These are phyloP conservation scores for Penicillium steckii DNA, from an alignment of 495 filamentous ascomycete genomes.

Conservation along the genomic window DNA sequence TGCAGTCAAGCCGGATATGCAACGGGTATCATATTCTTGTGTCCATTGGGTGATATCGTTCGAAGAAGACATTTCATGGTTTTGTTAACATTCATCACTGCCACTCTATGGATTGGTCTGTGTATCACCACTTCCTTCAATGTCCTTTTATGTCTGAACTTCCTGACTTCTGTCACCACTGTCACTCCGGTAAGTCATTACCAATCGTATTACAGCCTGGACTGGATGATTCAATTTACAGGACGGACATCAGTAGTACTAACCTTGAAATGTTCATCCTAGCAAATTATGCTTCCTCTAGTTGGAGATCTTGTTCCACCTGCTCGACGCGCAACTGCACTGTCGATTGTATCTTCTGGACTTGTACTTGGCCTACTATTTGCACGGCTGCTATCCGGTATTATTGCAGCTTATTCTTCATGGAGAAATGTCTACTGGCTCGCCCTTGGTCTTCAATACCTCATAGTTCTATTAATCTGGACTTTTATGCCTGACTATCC, in stretches of 20 bases:
- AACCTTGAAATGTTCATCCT: no score
- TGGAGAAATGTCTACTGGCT: constrained; percentile 86
- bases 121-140: constrained; percentile 66
- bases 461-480: constrained; percentile 66
- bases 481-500: constrained; percentile 82
- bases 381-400: constrained; percentile 73
- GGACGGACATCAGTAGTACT: no score
- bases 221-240: background rate
- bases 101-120: constrained; percentile 64
- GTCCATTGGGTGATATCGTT: constrained; percentile 76
- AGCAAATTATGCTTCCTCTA: constrained; percentile 78
- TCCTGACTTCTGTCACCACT: constrained; percentile 68
- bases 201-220: background rate
- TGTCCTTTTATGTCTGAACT: constrained; percentile 67
- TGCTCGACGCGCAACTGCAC: constrained; percentile 62
- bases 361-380: constrained; percentile 73
- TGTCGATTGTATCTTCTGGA: constrained; percentile 75
- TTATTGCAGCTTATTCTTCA: constrained; percentile 64
- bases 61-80: constrained; percentile 69
- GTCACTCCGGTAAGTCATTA: constrained; percentile 67
- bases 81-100: constrained; percentile 61
- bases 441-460: constrained; percentile 67
- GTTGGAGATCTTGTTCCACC: constrained; percentile 79
- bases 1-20: constrained; percentile 82
- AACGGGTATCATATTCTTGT: constrained; percentile 68